Conservation (phyloP, 495 filamentous ascomycete genomes). For the Alectoria sarmentosa region DNA sequence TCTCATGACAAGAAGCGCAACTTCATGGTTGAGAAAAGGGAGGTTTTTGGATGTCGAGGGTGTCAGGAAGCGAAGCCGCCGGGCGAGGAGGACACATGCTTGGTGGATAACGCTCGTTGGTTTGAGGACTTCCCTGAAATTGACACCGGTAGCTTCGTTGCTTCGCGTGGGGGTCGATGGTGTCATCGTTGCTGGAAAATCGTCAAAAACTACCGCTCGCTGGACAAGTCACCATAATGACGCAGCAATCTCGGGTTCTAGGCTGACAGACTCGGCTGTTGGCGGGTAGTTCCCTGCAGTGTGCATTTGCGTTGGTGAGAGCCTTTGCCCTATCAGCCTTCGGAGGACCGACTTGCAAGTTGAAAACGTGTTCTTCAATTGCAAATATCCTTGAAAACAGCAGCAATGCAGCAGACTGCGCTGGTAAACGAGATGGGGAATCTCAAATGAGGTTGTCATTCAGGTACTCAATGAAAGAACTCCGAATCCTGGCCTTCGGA, state of each 20-base stretch:
- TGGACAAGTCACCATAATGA: neutral
- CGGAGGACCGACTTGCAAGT: neutral
- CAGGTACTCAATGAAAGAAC: conserved; percentile 67
- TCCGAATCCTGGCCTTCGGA: conserved; percentile 52
- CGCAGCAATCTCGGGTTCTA: neutral
- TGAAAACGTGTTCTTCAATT: neutral
- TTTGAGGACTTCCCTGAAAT: neutral
- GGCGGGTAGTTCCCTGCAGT: neutral
- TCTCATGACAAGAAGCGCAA: neutral
- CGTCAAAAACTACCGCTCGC: neutral
- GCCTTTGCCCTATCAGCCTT: neutral
- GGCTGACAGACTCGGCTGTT: neutral
- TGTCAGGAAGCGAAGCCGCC: conserved; percentile 7
- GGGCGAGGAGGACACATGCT: neutral
- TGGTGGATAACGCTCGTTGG: neutral
- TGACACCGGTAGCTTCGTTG: neutral
- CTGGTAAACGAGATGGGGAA: neutral
- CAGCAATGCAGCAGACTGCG: neutral
- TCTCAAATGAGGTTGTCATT: conserved; percentile 42
- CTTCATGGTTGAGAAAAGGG: neutral
- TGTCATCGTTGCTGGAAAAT: neutral
- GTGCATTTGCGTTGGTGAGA: neutral
- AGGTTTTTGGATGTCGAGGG: conserved; percentile 5
- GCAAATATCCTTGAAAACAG: neutral
- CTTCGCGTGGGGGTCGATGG: neutral